Evolutionary conservation across 176 grass and related monocot species (phyloP).

Genomic region (Areca catechu): DNA sequence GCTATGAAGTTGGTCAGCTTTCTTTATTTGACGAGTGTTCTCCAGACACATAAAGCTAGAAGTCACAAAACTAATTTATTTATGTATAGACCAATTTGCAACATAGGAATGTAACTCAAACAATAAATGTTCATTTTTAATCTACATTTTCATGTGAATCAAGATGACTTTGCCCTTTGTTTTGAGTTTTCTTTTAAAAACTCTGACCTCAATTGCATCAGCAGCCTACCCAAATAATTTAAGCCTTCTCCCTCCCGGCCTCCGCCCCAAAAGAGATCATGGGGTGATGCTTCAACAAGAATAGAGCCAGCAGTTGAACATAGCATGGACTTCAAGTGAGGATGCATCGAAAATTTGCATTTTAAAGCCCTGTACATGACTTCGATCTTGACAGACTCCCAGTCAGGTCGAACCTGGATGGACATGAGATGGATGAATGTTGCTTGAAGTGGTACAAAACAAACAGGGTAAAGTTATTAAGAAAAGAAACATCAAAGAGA

Average conservation of each 20-base stretch:
- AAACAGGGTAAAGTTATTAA: no score
- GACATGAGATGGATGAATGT: background rate
- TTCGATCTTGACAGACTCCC: conserved; percentile 66
- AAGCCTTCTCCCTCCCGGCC: conserved; percentile 77
- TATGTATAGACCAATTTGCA: no score
- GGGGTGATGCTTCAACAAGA: conserved; percentile 87
- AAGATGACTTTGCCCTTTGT: conserved; percentile 5
- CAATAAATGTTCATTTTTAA: no score
- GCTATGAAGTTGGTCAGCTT: no score
- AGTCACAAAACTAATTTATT: no score
- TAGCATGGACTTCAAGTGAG: conserved; percentile 61
- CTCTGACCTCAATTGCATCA: conserved; percentile 77
- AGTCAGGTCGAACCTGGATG: conserved; percentile 54
- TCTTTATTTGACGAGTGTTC: no score
- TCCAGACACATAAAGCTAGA: no score
- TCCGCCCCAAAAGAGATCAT: conserved; percentile 92
- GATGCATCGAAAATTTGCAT: conserved; percentile 67
- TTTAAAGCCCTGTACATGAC: conserved; percentile 71
- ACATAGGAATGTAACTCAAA: no score
- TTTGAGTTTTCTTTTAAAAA: conserved; percentile 24
- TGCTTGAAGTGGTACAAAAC: background rate
- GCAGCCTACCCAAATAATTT: conserved; percentile 78
- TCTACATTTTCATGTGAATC: background rate
- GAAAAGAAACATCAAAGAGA: no score
- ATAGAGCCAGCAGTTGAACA: conserved; percentile 68